Percentiles rank a stretch among this genome's conserved stretches.
phyloP scores from a whole-genome alignment of 1,139 yeast species.

The Petasospora rhodanensis region DNA sequence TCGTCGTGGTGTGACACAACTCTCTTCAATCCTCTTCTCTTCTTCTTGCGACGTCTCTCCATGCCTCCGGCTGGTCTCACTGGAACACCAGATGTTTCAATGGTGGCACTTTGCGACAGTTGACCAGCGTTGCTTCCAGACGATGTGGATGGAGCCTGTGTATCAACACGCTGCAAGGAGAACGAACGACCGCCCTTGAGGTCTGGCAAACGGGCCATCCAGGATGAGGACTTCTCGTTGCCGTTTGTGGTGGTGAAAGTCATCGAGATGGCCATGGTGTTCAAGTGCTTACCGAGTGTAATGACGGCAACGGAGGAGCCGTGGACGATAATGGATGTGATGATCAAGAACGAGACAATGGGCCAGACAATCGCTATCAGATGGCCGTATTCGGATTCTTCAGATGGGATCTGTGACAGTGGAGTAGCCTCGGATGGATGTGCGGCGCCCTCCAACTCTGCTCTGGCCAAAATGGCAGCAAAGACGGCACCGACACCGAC shows the following conservation, averaged over 20 bases:
- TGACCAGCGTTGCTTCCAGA: no score
- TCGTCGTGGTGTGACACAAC: conserved; percentile 21
- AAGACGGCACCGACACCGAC: conserved; percentile 97
- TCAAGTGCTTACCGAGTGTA: conserved; percentile 81
- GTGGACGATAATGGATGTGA: conserved; percentile 86
- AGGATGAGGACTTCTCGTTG: conserved; percentile 54
- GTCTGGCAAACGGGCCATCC: conserved; percentile 87
- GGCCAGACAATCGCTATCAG: conserved; percentile 86
- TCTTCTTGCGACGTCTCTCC: conserved; percentile 42
- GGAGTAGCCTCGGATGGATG: conserved; percentile 59
- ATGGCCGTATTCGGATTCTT: conserved; percentile 57
- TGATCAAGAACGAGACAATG: conserved; percentile 74
- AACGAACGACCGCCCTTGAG: conserved; percentile 72
- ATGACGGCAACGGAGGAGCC: conserved; percentile 97
- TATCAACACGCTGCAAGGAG: conserved; percentile 77
- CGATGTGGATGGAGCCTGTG: conserved; percentile 37
- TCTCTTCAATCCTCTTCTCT: conserved; percentile 27
- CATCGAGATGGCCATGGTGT: conserved; percentile 82
- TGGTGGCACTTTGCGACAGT: conserved; percentile 28
- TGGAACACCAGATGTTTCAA: conserved; percentile 63
- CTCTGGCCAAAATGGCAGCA: conserved; percentile 80
- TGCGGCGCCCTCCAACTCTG: conserved; percentile 57
- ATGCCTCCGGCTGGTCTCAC: conserved; percentile 84
- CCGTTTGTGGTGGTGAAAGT: conserved; percentile 75
- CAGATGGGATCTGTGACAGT: conserved; percentile 47